phyloP scores from a whole-genome alignment of 306 rosid genomes.

The Inga leiocalycina region DNA sequence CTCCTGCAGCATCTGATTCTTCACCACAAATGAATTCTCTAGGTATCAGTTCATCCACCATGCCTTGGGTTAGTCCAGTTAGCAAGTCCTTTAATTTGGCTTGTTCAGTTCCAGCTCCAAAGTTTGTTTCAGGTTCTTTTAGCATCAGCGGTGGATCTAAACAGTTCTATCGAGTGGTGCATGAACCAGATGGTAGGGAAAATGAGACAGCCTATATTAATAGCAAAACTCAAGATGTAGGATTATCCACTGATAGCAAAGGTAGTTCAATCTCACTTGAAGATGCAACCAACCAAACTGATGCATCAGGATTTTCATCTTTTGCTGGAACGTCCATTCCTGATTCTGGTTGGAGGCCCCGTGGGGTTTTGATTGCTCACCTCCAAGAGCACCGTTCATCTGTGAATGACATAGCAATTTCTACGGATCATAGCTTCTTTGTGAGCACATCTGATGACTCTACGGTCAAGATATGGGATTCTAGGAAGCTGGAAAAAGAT shows the following conservation, averaged over 20 bases:
- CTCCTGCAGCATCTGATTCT: constrained; percentile 83
- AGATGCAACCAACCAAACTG: constrained; percentile 65
- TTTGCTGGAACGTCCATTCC: constrained; percentile 66
- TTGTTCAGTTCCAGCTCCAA: constrained; percentile 92
- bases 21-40: constrained; percentile 69
- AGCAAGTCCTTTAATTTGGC: constrained; percentile 87
- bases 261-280: constrained; percentile 56
- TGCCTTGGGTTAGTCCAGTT: constrained; percentile 92
- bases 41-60: constrained; percentile 82
- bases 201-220: constrained; percentile 61
- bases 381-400: constrained; percentile 97
- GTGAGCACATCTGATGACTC: constrained; percentile 96
- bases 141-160: constrained; percentile 77
- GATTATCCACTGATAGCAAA: constrained; percentile 58
- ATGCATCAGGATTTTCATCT: constrained; percentile 66
- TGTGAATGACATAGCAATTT: constrained; percentile 85
- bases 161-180: constrained; percentile 95
- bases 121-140: constrained; percentile 85
- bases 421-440: constrained; percentile 89
- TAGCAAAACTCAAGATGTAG: constrained; percentile 73
- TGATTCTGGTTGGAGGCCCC: constrained; percentile 98
- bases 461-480: constrained; percentile 96
- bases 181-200: constrained; percentile 95
- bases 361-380: constrained; percentile 95
- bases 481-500: constrained; percentile 92